phyloP scores from a whole-genome alignment of 208 protist genomes.

The Wallacemonas rigidus region DNA sequence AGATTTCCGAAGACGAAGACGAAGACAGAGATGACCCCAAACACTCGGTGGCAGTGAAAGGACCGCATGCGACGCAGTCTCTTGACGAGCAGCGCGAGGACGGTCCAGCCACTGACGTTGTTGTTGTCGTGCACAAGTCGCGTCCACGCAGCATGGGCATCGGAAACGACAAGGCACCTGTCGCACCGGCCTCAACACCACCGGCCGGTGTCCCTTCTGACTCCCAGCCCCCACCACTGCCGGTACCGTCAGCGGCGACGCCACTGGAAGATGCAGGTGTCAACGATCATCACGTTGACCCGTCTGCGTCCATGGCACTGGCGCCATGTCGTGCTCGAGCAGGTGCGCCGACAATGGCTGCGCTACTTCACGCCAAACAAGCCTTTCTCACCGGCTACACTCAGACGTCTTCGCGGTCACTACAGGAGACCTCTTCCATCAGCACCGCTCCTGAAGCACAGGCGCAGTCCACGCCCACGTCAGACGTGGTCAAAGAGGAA shows the following conservation, averaged over 20 bases:
- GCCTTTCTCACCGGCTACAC: slow-evolving; percentile 4
- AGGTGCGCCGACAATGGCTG: neutral
- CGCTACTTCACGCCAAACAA: neutral
- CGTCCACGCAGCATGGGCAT: neutral
- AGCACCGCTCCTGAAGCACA: no score
- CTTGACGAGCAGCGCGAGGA: neutral
- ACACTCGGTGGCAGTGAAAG: no score
- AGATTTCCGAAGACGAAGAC: no score
- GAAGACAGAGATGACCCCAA: no score
- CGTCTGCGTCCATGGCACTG: no score
- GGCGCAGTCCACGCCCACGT: neutral
- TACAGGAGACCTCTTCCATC: neutral
- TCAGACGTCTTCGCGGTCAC: neutral
- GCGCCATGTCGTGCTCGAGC: neutral
- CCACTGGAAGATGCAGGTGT: no score
- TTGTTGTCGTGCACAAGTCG: neutral
- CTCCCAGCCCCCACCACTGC: no score
- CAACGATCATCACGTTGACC: no score
- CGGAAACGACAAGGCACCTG: neutral
- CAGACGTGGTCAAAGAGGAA: neutral
- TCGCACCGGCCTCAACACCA: neutral
- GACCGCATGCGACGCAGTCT: no score
- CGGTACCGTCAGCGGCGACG: no score
- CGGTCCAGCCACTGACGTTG: neutral
- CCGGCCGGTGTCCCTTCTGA: neutral